Evolutionary conservation across 1,139 yeast species (phyloP).

Genomic region (Debaryomyces sp.): DNA sequence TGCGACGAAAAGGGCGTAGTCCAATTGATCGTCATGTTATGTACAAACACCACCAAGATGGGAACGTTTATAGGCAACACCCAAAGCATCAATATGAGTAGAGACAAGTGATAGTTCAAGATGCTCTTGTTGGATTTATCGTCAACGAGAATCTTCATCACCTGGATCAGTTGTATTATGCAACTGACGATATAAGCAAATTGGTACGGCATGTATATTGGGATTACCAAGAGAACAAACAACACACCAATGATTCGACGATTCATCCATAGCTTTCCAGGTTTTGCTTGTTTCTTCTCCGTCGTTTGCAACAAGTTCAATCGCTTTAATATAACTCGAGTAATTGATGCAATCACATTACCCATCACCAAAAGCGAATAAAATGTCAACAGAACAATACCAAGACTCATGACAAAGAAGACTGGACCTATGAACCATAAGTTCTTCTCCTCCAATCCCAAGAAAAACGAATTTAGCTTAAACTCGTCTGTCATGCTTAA

Average conservation of each 20-base stretch:
- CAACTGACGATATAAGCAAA: constrained; percentile 66
- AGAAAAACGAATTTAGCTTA: constrained; percentile 47
- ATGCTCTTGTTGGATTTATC: constrained; percentile 18
- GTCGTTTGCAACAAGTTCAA: not conserved
- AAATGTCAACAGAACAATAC: constrained; percentile 42
- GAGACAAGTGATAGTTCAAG: constrained; percentile 55
- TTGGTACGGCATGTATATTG: constrained; percentile 76
- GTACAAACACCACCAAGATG: constrained; percentile 67
- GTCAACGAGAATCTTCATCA: constrained; percentile 5
- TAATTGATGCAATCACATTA: not conserved
- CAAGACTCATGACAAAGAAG: constrained; percentile 54
- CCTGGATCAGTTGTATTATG: constrained; percentile 50
- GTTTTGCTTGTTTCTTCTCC: not conserved
- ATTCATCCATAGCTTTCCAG: not conserved
- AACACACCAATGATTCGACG: constrained; percentile 9
- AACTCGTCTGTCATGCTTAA: constrained; percentile 25
- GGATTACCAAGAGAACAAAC: constrained; percentile 44
- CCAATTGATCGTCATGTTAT: constrained; percentile 70
- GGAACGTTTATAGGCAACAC: constrained; percentile 71
- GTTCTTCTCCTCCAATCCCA: constrained; percentile 66
- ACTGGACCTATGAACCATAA: constrained; percentile 63
- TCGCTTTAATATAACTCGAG: not conserved
- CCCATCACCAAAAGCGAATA: constrained; percentile 14
- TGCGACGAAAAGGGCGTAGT: constrained; percentile 76
- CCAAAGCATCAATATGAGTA: constrained; percentile 65